phyloP scores from a whole-genome alignment of 495 filamentous ascomycete species.

The Neurospora sp. region DNA sequence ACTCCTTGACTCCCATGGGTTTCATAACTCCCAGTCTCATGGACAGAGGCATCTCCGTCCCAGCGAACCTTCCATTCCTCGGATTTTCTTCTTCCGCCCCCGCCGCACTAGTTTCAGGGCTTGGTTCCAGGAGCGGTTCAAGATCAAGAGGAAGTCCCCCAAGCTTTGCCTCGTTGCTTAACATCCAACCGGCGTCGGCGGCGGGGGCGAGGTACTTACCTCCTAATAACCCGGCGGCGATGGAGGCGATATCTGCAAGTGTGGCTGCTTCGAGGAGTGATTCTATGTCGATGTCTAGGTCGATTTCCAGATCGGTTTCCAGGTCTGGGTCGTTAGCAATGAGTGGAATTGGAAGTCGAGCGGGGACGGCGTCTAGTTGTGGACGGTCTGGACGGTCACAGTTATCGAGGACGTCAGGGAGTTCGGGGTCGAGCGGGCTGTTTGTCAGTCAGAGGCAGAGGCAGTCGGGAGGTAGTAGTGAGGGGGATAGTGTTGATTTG shows the following conservation, averaged over 20 bases:
- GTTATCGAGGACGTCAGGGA: background rate
- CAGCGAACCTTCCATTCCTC: background rate
- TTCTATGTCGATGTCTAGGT: background rate
- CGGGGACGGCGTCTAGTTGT: background rate
- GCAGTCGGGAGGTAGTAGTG: background rate
- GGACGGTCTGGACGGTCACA: background rate
- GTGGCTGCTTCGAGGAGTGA: background rate
- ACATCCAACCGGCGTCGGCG: background rate
- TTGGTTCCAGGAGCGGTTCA: no score
- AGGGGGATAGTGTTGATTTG: background rate
- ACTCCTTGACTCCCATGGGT: background rate
- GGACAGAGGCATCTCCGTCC: background rate
- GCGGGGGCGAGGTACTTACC: background rate
- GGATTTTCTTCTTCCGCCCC: background rate
- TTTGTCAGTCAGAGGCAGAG: background rate
- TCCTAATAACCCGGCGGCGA: background rate
- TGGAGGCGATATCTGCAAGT: background rate
- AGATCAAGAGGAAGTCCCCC: background rate
- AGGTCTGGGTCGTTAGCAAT: background rate
- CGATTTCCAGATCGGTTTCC: background rate
- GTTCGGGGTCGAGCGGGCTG: background rate
- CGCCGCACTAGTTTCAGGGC: background rate
- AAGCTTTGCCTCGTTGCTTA: background rate
- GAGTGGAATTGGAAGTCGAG: background rate
- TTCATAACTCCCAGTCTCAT: background rate